A percentile compares a stretch with the other conserved stretches of the same genome.
These are phyloP conservation scores for Pichiaceae sp. DNA, from an alignment of 1,139 yeast genomes.

Conservation along the genomic window DNA sequence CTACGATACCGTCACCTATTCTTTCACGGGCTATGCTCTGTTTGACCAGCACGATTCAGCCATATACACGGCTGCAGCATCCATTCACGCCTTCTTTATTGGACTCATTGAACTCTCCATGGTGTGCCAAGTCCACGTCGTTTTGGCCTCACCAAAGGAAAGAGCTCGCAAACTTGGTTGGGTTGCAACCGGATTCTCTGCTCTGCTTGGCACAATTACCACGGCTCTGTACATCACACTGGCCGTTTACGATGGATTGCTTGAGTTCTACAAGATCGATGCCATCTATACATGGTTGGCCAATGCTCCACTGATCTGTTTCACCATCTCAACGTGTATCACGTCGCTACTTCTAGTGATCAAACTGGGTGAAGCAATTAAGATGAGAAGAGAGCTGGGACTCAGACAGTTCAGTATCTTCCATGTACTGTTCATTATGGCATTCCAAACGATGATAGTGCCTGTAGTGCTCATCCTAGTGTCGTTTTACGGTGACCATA, in stretches of 20 bases:
- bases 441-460: constrained; percentile 70
- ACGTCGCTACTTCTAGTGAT: constrained; percentile 50
- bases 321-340: constrained; percentile 59
- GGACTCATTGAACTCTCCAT: constrained; percentile 55
- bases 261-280: constrained; percentile 23
- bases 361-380: constrained; percentile 61
- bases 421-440: constrained; percentile 73
- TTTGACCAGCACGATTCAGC: constrained; percentile 28
- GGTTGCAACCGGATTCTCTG: constrained; percentile 32
- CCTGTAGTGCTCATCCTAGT: constrained; percentile 51
- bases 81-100: constrained; percentile 51
- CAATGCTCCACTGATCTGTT: constrained; percentile 51
- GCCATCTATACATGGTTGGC: constrained; percentile 20
- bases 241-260: constrained; percentile 28
- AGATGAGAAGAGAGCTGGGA: constrained; percentile 68
- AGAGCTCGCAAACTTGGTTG: constrained; percentile 29
- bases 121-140: constrained; percentile 59
- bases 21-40: constrained; percentile 40
- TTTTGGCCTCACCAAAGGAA: constrained; percentile 48
- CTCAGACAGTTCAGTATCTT: constrained; percentile 73
- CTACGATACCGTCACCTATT: constrained; percentile 39
- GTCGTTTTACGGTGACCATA: constrained; percentile 15
- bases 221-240: constrained; percentile 47
- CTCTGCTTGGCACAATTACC: constrained; percentile 38
- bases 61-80: constrained; percentile 49